Evolutionary conservation across 2,329 filamentous ascomycete species (phyloP), one percentile per base, ranked within the genome.

Genomic region (Colletotrichum ledebouriae): DNA sequence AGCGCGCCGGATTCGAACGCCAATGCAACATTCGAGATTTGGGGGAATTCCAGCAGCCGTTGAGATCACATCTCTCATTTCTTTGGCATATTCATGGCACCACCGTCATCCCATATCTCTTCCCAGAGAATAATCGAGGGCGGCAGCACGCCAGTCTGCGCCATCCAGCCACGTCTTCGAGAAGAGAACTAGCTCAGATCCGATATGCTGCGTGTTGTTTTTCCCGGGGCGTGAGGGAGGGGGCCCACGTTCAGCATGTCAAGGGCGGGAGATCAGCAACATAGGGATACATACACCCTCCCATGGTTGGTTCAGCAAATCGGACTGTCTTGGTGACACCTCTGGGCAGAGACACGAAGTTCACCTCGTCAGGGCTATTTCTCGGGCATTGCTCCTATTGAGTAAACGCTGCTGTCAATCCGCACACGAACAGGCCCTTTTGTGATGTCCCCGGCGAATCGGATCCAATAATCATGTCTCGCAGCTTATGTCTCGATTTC

Each of bases 131-230:
- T 13, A 22, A 20, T 39, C 34, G 33, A 55, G 20, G 52, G 46
- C 17, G 46, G 9, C 33, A 1, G 1, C 17, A 9, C 1, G n/a
- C 52, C 52, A 55, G 52, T 55, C 34, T 20, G 33, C 34, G 33
- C n/a, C n/a, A 47, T 34, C 29, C 52, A 63, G 50, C 59, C 52
- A 62, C 41, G 42, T 34, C 59, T 67, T 67, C 59, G 59, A 67
- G 59, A 67, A 67, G 37, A 17, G 46, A 41, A 13, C 53, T 58
- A 58, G 64, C 25, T 44, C 12, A 4, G 15, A 25, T 22, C 33
- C 22, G 4, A 0, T 22, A 17, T 49, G 1, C 42, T 17, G 37
- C 13, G 22, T 17, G 11, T 17, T 42, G 12, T 53, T 13, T 22
- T 0, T 42, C 37, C 37, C 17, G 25, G 57, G 15, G 17, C 1